Base-by-base conservation (phyloP, 495 filamentous ascomycete genomes). In the Cercophora newfieldiana region DNA sequence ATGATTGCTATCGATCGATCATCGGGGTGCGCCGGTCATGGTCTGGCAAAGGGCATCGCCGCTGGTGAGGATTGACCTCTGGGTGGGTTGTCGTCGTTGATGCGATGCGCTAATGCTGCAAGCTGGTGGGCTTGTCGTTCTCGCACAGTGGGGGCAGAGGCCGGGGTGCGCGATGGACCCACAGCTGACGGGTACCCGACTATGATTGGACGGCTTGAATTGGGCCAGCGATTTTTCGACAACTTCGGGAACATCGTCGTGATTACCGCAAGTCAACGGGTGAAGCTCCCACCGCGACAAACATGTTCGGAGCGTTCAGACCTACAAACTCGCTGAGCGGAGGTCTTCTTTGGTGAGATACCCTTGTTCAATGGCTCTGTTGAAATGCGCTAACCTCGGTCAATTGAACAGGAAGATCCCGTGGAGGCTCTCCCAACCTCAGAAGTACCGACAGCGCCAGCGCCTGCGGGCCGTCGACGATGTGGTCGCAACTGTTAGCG, bases 391-490 rank as follows among this genome's bases (percentile, higher is more conserved):
- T 56, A 25, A 49, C 19, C 19, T n/a, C 56, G 24, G n/a, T 3
- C 31, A 31, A 50, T 22, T 25, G 33, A 64, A 70, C 69, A 97
- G 95, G 95, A 99, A 99, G 89, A 94, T 90, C 76, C 96, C 95
- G 64, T 99, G 93, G 92, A 91, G 96, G 56, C 89, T 99, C 73
- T 99, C 95, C 49, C 77, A 82, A 62, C 89, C 88, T 70, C 95
- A 97, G 75, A 99, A 99, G 77, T 86, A 86, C 66, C 91, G 95
- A 30, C 95, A 97, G 65, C 89, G 95, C 63, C 85, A 90, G 76
- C 91, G 95, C 24, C 83, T 99, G 53, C 89, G 89, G 63, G 86
- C 87, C 62, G 94, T 99, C 60, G 95, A 99, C 80, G 82, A 80
- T 7, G 88, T 97, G 21, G 88, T 99, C 56, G 86, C 88, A 49